These are phyloP conservation scores for Pyrenochaeta sp. DNA, from an alignment of 2,329 filamentous ascomycete genomes.

Conservation along the genomic window DNA sequence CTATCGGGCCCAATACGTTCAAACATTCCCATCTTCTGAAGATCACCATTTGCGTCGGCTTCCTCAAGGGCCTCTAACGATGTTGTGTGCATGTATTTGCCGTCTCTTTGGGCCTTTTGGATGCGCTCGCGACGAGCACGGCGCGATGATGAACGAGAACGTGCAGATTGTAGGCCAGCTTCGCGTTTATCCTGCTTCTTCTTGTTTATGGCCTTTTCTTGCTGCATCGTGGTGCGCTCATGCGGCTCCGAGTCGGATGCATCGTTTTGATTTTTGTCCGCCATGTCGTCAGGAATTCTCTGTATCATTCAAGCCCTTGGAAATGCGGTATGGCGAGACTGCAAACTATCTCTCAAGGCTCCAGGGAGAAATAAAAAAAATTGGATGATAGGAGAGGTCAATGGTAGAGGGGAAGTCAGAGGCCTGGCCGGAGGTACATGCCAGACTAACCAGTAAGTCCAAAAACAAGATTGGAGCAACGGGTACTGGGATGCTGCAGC, in stretches of 20 bases:
- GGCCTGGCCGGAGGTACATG: constrained; percentile 18
- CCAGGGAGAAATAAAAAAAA: too few species aligned
- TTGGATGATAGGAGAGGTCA: constrained; percentile 10
- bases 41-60: constrained; percentile 60
- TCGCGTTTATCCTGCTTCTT: constrained; percentile 51
- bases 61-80: constrained; percentile 60
- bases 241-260: constrained; percentile 45
- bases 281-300: constrained; percentile 35
- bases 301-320: constrained; percentile 25
- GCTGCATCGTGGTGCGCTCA: constrained; percentile 55
- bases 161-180: constrained; percentile 51
- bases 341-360: constrained; percentile 2
- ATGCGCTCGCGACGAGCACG: constrained; percentile 58
- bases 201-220: constrained; percentile 56
- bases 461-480: constrained; percentile 50
- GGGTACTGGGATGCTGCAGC: constrained; percentile 24
- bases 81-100: constrained; percentile 62
- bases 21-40: constrained; percentile 60
- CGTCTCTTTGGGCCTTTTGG: constrained; percentile 54
- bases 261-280: constrained; percentile 34
- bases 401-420: constrained; percentile 7
- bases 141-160: constrained; percentile 58
- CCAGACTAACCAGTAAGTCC: constrained; percentile 21
- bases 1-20: constrained; percentile 65
- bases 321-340: background rate